These are phyloP conservation scores for Suillus luteus DNA, from an alignment of 768 basidiomycete species.

Conservation along the genomic window DNA sequence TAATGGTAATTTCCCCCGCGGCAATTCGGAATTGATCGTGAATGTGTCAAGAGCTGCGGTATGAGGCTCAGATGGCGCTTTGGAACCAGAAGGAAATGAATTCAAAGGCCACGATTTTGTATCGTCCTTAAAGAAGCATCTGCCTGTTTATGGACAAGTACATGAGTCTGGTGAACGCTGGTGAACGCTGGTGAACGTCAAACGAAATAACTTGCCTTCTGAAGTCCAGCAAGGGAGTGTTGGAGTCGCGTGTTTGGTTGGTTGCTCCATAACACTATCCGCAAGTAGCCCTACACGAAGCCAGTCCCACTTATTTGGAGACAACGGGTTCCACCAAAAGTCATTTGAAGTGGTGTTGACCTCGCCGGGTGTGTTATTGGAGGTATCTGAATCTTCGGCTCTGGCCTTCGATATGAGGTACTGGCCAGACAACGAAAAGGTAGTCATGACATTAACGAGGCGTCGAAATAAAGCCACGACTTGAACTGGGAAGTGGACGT, in stretches of 20 bases:
- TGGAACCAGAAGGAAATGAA: background rate
- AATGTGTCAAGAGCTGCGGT: background rate
- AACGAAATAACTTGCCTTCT: background rate
- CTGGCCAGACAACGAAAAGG: constrained; percentile 69
- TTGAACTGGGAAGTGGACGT: constrained; percentile 54
- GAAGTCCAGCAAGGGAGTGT: background rate
- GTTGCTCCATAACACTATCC: background rate
- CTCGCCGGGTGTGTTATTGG: background rate
- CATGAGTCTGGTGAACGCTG: background rate
- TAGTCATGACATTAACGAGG: constrained; percentile 66
- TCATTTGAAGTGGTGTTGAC: background rate
- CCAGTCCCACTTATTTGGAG: constrained; percentile 9
- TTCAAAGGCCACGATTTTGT: background rate
- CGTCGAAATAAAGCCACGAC: constrained; percentile 64
- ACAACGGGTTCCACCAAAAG: constrained; percentile 7
- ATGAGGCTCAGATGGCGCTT: background rate
- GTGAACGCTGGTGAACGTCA: background rate
- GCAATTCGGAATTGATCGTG: background rate
- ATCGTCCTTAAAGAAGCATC: background rate
- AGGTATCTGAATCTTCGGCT: constrained; percentile 6
- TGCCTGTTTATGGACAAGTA: background rate
- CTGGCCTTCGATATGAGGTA: constrained; percentile 44
- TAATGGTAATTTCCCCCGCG: background rate
- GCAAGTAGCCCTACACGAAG: constrained; percentile 8
- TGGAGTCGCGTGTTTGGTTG: background rate